Evolutionary conservation across 805 yeast genomes (phyloP).

Genomic region (Cyberlindnera suaveolens): DNA sequence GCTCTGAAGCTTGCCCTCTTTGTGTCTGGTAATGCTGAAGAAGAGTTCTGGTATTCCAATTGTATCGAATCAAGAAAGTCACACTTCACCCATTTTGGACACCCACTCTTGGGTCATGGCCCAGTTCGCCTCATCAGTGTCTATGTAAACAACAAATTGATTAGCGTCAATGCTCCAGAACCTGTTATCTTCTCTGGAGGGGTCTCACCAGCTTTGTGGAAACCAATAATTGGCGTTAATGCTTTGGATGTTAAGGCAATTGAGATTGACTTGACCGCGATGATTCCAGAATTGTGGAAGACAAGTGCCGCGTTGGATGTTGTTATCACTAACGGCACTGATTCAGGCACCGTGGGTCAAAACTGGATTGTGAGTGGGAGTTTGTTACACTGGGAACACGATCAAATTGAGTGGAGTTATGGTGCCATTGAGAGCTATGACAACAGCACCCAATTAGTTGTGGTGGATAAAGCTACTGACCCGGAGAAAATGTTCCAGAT

Average conservation of each 20-base stretch:
- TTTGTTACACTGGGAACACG: slow-evolving; percentile 47
- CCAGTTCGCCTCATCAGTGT: slow-evolving; percentile 66
- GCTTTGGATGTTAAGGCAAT: slow-evolving; percentile 72
- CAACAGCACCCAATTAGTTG: slow-evolving; percentile 17
- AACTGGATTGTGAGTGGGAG: slow-evolving; percentile 61
- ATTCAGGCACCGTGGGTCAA: slow-evolving; percentile 23
- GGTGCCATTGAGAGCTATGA: slow-evolving; percentile 32
- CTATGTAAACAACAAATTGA: slow-evolving; percentile 49
- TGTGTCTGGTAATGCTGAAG: slow-evolving; percentile 71
- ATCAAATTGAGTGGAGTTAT: slow-evolving; percentile 29
- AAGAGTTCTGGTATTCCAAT: slow-evolving; percentile 80
- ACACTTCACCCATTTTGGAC: slow-evolving; percentile 34
- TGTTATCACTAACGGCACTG: slow-evolving; percentile 48
- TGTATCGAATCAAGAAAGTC: slow-evolving; percentile 41
- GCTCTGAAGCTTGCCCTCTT: slow-evolving; percentile 44
- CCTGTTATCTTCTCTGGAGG: slow-evolving; percentile 82
- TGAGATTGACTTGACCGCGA: slow-evolving; percentile 63
- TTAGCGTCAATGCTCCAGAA: slow-evolving; percentile 60
- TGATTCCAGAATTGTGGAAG: slow-evolving; percentile 64
- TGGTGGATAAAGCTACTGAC: slow-evolving; percentile 1
- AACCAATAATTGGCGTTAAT: slow-evolving; percentile 65
- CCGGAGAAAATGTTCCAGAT: slow-evolving; percentile 15
- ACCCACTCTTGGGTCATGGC: slow-evolving; percentile 51
- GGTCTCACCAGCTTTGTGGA: slow-evolving; percentile 73
- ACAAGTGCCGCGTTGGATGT: slow-evolving; percentile 36